Conservation (phyloP, 2,329 filamentous ascomycete species). For the Fusarium verrucosum region DNA sequence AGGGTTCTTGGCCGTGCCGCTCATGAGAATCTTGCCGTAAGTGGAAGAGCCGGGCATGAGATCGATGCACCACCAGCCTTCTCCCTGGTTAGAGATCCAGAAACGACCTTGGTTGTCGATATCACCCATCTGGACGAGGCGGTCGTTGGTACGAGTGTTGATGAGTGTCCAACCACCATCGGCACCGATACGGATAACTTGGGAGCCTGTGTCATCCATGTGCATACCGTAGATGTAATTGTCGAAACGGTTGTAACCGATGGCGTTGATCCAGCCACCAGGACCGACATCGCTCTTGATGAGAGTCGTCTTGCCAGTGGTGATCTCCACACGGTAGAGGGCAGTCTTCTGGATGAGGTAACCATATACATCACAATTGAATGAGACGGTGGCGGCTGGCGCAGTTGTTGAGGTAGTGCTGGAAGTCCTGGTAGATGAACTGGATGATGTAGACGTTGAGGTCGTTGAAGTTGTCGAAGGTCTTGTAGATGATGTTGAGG, state of each 20-base stretch:
- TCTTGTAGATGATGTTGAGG: too few species aligned
- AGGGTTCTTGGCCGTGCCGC: constrained; percentile 18
- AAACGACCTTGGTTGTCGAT: constrained; percentile 37
- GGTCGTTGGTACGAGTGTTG: constrained; percentile 23
- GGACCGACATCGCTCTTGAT: constrained; percentile 27
- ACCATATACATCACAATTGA: constrained; percentile 31
- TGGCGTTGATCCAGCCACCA: constrained; percentile 37
- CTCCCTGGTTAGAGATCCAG: constrained; percentile 39
- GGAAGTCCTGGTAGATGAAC: not conserved
- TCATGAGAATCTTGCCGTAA: constrained; percentile 34
- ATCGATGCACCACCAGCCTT: constrained; percentile 39
- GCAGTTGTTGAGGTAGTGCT: constrained; percentile 7
- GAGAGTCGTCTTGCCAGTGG: constrained; percentile 26
- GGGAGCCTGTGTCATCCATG: constrained; percentile 15
- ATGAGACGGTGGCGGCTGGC: constrained; percentile 6
- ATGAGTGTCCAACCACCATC: constrained; percentile 35
- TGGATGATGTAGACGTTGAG: constrained; percentile 4
- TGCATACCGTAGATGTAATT: constrained; percentile 37
- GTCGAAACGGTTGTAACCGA: constrained; percentile 37
- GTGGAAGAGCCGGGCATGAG: constrained; percentile 31
- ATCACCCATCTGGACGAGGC: constrained; percentile 35
- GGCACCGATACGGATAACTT: constrained; percentile 37
- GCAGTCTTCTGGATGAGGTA: constrained; percentile 34
- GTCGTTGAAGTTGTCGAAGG: not conserved
- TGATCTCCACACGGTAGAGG: constrained; percentile 31